phyloP scores from a whole-genome alignment of 108 stramenopile genomes.

The Nitzschia sp. region DNA sequence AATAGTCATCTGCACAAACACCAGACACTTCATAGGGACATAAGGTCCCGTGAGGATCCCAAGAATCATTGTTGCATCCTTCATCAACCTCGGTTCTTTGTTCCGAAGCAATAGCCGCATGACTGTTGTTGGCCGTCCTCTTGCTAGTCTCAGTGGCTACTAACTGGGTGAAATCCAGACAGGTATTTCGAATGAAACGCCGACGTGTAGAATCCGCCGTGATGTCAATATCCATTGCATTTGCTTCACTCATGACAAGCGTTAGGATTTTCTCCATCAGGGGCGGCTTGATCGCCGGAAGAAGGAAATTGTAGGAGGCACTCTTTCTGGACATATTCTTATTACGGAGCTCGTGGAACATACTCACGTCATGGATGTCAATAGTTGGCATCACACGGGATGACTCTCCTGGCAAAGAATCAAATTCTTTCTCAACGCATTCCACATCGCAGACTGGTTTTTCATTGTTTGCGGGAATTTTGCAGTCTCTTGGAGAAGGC shows the following conservation, averaged over 20 bases:
- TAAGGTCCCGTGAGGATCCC: constrained; percentile 60
- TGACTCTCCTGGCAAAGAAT: background rate
- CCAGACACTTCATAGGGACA: constrained; percentile 80
- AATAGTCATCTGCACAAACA: constrained; percentile 60
- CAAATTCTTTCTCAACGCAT: background rate
- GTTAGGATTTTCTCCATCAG: constrained; percentile 8
- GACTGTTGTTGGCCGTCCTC: background rate
- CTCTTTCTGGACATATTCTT: background rate
- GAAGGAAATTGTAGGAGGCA: constrained; percentile 1
- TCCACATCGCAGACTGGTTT: background rate
- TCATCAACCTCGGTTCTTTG: background rate
- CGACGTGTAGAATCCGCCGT: constrained; percentile 1
- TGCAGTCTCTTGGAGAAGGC: background rate
- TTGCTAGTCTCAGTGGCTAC: background rate
- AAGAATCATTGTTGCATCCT: background rate
- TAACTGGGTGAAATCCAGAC: constrained; percentile 20
- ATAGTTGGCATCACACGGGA: background rate
- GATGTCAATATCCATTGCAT: constrained; percentile 7
- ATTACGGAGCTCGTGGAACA: background rate
- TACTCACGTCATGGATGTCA: background rate
- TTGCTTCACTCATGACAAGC: constrained; percentile 25
- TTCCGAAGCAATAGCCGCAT: background rate
- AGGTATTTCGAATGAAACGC: constrained; percentile 31
- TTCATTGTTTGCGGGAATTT: background rate
- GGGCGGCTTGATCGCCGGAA: constrained; percentile 10